These are phyloP conservation scores for Crepidotus variabilis DNA, from an alignment of 768 basidiomycete genomes.

Conservation along the genomic window DNA sequence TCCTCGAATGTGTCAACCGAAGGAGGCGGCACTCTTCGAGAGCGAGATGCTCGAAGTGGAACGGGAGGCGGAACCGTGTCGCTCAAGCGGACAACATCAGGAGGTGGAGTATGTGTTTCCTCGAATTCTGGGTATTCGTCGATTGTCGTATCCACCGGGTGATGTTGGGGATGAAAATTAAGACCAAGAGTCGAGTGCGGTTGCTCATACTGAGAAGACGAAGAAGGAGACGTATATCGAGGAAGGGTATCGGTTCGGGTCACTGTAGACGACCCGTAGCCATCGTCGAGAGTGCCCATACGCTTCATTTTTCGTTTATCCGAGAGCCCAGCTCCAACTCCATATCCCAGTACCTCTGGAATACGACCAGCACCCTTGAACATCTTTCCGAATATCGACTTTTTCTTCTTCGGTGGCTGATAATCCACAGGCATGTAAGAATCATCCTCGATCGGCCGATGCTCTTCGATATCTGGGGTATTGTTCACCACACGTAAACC, in stretches of 20 bases:
- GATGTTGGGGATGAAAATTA: not conserved
- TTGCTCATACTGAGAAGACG: not conserved
- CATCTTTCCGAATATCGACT: slow-evolving; percentile 33
- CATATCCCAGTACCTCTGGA: slow-evolving; percentile 19
- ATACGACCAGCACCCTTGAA: slow-evolving; percentile 29
- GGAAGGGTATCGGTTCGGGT: not conserved
- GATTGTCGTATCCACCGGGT: slow-evolving; percentile 1
- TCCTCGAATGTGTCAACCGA: slow-evolving; percentile 20
- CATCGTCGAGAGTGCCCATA: not conserved
- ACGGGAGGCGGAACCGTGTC: slow-evolving; percentile 14
- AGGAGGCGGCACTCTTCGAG: slow-evolving; percentile 27
- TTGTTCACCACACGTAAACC: slow-evolving; percentile 8
- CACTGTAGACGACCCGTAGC: not conserved
- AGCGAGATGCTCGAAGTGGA: slow-evolving; percentile 17
- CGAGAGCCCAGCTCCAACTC: slow-evolving; percentile 17
- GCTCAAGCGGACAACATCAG: slow-evolving; percentile 18
- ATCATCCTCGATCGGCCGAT: slow-evolving; percentile 4
- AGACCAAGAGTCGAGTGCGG: not conserved
- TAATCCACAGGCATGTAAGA: not conserved
- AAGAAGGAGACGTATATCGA: slow-evolving; percentile 1
- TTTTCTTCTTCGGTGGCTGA: slow-evolving; percentile 15
- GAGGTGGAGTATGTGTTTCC: slow-evolving; percentile 14
- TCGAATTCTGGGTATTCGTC: slow-evolving; percentile 21
- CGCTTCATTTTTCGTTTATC: not conserved
- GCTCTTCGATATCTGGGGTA: slow-evolving; percentile 9